These are phyloP conservation scores for Ogataea methylovora DNA, from an alignment of 805 yeast species.

Conservation along the genomic window DNA sequence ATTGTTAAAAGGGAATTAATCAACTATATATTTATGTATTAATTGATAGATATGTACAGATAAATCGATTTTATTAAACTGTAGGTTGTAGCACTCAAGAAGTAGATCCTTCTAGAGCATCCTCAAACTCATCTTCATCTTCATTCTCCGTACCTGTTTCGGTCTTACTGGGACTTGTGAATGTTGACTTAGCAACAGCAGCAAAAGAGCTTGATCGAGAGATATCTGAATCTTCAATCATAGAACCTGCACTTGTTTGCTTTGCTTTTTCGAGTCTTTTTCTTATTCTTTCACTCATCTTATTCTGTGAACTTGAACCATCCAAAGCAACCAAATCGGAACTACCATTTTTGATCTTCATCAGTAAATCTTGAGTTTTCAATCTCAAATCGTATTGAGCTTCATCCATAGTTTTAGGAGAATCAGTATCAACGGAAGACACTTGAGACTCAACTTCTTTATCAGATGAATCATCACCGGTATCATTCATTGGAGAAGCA, in stretches of 20 bases:
- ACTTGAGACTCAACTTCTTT: background rate
- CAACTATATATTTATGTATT: background rate
- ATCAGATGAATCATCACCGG: conserved; percentile 1
- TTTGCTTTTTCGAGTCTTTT: conserved; percentile 14
- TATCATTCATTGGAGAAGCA: conserved; percentile 22
- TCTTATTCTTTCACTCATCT: conserved; percentile 23
- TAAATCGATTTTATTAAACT: no score
- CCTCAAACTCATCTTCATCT: conserved; percentile 13
- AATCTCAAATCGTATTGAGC: conserved; percentile 14
- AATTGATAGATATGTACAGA: background rate
- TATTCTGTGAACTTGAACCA: conserved; percentile 12
- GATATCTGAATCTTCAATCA: background rate
- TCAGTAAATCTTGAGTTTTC: conserved; percentile 19
- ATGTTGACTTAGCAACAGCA: background rate
- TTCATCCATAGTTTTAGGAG: background rate
- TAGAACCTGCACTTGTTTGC: background rate
- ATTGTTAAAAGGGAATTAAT: conserved; percentile 23
- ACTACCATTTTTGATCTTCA: conserved; percentile 11
- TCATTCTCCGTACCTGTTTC: background rate
- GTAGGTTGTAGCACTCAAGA: background rate
- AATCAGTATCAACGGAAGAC: background rate
- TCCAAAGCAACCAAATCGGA: conserved; percentile 2
- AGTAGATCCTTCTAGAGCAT: conserved; percentile 11
- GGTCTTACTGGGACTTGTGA: background rate
- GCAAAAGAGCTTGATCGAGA: conserved; percentile 1